These are phyloP conservation scores for Coemansia sp. DNA, from an alignment of 192 early-diverging fungal species.

Conservation along the genomic window DNA sequence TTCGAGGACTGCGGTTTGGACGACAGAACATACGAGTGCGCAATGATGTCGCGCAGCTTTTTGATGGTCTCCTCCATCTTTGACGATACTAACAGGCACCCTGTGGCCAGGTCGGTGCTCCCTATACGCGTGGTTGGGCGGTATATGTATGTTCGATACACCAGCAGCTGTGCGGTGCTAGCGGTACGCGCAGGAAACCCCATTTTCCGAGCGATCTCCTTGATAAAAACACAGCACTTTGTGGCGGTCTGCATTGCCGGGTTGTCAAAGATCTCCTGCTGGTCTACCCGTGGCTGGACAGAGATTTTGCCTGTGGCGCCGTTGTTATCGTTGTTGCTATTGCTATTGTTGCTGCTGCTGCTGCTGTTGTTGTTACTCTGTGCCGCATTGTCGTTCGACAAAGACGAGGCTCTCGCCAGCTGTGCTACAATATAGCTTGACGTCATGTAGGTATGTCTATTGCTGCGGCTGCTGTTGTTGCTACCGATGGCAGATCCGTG, in stretches of 20 bases:
- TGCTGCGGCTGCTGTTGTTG: conserved; percentile 6
- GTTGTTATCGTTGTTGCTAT: not conserved
- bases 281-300: conserved; percentile 8
- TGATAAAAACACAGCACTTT: conserved; percentile 44
- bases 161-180: conserved; percentile 47
- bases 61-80: conserved; percentile 90
- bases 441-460: conserved; percentile 36
- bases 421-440: conserved; percentile 30
- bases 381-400: not conserved
- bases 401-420: conserved; percentile 9
- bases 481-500: not conserved
- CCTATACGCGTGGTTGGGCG: conserved; percentile 17
- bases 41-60: conserved; percentile 76
- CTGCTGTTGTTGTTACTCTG: not conserved
- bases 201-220: conserved; percentile 29
- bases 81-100: conserved; percentile 77
- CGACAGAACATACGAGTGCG: conserved; percentile 55
- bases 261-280: conserved; percentile 24
- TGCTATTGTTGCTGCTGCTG: conserved; percentile 3
- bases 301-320: conserved; percentile 7
- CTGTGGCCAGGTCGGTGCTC: conserved; percentile 54
- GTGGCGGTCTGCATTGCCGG: conserved; percentile 20
- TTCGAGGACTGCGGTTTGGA: conserved; percentile 23
- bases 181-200: conserved; percentile 48
- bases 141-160: conserved; percentile 42